These are phyloP conservation scores for Aotearoamyces nothofagi DNA, from an alignment of 2,329 filamentous ascomycete species.

Conservation along the genomic window DNA sequence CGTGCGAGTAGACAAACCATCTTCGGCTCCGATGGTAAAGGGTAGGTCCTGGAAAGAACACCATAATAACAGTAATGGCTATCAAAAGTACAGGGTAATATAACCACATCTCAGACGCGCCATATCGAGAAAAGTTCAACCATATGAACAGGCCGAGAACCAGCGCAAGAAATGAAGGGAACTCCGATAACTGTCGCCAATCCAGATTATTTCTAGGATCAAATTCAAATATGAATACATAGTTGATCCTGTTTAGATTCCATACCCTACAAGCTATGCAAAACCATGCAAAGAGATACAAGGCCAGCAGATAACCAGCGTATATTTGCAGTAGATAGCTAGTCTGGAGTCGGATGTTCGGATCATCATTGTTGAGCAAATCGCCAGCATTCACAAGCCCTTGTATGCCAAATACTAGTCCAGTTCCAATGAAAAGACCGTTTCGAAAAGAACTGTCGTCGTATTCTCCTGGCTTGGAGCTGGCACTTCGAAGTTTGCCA, in stretches of 20 bases:
- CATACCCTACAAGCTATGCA: conserved; percentile 74
- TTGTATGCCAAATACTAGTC: conserved; percentile 49
- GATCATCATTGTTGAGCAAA: conserved; percentile 32
- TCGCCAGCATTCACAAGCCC: conserved; percentile 45
- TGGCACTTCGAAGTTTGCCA: conserved; percentile 67
- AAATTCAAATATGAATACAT: conserved; percentile 93
- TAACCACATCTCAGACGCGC: conserved; percentile 52
- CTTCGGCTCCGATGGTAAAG: conserved; percentile 63
- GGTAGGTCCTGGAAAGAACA: conserved; percentile 62
- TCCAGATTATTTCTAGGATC: conserved; percentile 75
- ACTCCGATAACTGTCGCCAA: conserved; percentile 76
- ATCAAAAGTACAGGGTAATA: conserved; percentile 82
- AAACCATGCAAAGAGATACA: conserved; percentile 71
- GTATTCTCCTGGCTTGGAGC: conserved; percentile 38
- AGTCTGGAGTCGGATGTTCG: conserved; percentile 33
- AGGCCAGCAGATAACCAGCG: conserved; percentile 75
- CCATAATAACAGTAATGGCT: conserved; percentile 44
- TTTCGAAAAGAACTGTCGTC: conserved; percentile 43
- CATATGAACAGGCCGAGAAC: conserved; percentile 70
- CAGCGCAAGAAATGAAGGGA: conserved; percentile 73
- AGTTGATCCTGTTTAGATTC: conserved; percentile 79
- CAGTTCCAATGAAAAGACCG: conserved; percentile 53
- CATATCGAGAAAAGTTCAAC: conserved; percentile 70
- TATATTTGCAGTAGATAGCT: conserved; percentile 77
- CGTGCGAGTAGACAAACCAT: conserved; percentile 85